Percentiles rank a stretch among this genome's conserved stretches.
Conservation (phyloP, 305 asterid genomes). For the Solanum chacoense region DNA sequence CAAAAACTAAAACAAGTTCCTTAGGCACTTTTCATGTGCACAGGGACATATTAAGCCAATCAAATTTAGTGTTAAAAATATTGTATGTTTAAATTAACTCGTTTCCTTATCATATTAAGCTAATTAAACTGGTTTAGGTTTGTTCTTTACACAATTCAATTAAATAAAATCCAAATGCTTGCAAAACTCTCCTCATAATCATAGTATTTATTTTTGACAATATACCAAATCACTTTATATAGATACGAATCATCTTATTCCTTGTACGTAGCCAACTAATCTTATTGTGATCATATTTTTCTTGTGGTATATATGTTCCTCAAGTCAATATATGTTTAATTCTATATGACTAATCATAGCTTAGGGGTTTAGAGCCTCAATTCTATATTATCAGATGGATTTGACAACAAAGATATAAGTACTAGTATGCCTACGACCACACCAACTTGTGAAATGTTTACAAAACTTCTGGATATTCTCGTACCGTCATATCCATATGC, state of each 20-base stretch:
- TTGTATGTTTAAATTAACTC: neutral
- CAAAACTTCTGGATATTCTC: neutral
- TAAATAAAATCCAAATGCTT: neutral
- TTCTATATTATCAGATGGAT: neutral
- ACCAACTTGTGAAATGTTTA: neutral
- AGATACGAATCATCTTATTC: neutral
- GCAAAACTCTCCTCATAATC: neutral
- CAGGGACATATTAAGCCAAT: neutral
- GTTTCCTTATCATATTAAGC: neutral
- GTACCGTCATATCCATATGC: neutral
- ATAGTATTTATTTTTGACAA: neutral
- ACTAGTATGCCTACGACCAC: neutral
- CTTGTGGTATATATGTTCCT: neutral
- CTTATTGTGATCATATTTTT: neutral
- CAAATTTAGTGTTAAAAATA: neutral
- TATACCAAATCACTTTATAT: neutral
- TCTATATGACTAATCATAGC: neutral
- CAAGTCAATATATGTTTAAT: neutral
- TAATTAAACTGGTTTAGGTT: neutral
- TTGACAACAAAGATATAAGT: neutral
- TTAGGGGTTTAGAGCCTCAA: neutral
- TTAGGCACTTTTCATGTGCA: neutral
- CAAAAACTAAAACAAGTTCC: neutral
- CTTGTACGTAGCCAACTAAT: neutral
- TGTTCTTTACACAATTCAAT: neutral